These are phyloP conservation scores for Blastomyces gilchristii DNA, from an alignment of 2,329 filamentous ascomycete genomes.

Conservation along the genomic window DNA sequence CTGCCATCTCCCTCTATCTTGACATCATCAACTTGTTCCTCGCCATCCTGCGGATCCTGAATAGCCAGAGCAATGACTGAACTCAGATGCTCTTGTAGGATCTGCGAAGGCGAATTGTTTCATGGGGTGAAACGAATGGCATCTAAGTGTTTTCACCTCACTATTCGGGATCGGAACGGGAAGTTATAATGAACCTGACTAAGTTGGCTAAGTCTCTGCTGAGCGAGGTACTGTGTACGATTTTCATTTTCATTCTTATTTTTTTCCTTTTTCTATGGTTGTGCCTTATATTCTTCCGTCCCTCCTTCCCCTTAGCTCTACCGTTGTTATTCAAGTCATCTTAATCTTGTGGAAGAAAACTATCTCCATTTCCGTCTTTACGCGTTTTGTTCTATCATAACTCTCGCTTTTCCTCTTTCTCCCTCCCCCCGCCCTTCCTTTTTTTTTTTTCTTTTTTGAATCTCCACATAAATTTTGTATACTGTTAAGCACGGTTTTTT, in stretches of 20 bases:
- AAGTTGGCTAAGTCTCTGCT: background rate
- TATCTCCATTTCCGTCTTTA: background rate
- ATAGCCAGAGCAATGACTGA: constrained; percentile 91
- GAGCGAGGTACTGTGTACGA: background rate
- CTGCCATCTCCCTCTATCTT: constrained; percentile 86
- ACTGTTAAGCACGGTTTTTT: background rate
- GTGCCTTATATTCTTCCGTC: background rate
- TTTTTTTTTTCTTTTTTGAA: too few species aligned
- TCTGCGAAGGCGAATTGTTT: background rate
- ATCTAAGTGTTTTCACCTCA: background rate
- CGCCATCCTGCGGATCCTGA: constrained; percentile 87
- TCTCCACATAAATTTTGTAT: background rate
- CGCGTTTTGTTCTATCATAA: background rate
- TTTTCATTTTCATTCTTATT: background rate
- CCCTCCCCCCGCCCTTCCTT: too few species aligned
- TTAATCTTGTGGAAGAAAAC: background rate
- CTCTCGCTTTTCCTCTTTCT: background rate
- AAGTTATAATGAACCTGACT: background rate
- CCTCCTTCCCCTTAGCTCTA: background rate
- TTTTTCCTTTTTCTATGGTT: background rate
- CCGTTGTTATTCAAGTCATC: background rate
- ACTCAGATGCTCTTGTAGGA: background rate
- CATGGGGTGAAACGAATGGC: background rate
- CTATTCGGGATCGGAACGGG: background rate
- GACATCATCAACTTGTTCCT: constrained; percentile 97